Conservation (phyloP, 805 yeast species). For the Candida khao-thaluensis region DNA sequence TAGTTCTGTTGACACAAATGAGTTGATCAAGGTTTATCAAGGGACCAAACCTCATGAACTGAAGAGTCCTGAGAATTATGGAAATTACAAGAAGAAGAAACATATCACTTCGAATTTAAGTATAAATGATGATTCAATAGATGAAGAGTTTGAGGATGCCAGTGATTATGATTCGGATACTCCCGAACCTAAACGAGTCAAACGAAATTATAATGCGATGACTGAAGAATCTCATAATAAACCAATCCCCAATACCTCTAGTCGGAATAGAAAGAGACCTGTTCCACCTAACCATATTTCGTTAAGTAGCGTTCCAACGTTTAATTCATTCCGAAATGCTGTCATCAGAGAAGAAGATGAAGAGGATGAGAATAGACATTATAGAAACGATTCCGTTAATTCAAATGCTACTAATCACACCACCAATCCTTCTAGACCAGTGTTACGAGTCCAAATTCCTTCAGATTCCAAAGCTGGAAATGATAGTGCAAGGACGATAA, state of each 20-base stretch:
- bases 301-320: conserved; percentile 19
- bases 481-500: conserved; percentile 45
- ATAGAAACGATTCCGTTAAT: conserved; percentile 8
- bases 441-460: conserved; percentile 67
- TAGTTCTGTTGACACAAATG: conserved; percentile 62
- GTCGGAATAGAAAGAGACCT: conserved; percentile 10
- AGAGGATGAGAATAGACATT: conserved; percentile 9
- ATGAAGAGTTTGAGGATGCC: conserved; percentile 26
- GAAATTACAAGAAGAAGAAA: conserved; percentile 49
- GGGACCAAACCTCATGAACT: conserved; percentile 48
- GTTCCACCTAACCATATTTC: conserved; percentile 21
- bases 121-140: conserved; percentile 19
- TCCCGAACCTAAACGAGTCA: conserved; percentile 35
- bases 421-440: conserved; percentile 45
- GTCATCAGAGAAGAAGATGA: conserved; percentile 18
- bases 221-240: not conserved
- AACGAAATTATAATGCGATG: conserved; percentile 16
- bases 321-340: conserved; percentile 15
- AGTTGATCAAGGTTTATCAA: conserved; percentile 24
- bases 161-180: conserved; percentile 35
- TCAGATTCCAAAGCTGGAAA: conserved; percentile 36
- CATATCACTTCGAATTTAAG: conserved; percentile 17
- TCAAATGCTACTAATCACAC: conserved; percentile 12
- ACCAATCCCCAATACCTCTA: not conserved
- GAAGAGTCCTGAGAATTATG: conserved; percentile 67